Conservation (phyloP, 2,329 filamentous ascomycete species). For the Elsinoe ampelina region DNA sequence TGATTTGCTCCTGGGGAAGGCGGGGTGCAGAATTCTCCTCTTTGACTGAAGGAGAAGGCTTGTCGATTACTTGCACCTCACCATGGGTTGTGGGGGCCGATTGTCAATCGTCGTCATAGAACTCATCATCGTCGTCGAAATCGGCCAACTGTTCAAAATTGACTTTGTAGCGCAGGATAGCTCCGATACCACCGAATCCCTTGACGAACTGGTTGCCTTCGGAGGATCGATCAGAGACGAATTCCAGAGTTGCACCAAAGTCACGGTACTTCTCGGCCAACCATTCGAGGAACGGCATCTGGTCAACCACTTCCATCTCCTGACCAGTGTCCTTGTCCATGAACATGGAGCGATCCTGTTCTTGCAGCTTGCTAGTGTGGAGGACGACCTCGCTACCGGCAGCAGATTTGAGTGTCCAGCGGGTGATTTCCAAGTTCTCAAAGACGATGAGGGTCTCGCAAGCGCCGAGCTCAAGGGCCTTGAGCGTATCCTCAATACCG, state of each 20-base stretch:
- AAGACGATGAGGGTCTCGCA: slow-evolving; percentile 93
- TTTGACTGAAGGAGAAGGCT: neutral
- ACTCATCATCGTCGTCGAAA: slow-evolving; percentile 61
- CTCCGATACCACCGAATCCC: slow-evolving; percentile 96
- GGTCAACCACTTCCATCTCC: slow-evolving; percentile 89
- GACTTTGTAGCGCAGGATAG: slow-evolving; percentile 97
- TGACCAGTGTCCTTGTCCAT: slow-evolving; percentile 92
- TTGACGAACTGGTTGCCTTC: slow-evolving; percentile 99
- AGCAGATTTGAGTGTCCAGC: slow-evolving; percentile 79
- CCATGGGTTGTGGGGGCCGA: slow-evolving; percentile 7
- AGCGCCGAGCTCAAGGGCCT: slow-evolving; percentile 90
- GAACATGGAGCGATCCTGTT: slow-evolving; percentile 71
- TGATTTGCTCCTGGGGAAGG: slow-evolving; percentile 1
- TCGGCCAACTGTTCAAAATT: slow-evolving; percentile 99
- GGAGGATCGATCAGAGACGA: slow-evolving; percentile 92
- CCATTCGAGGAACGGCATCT: slow-evolving; percentile 97
- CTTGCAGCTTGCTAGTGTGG: slow-evolving; percentile 81
- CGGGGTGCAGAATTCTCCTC: neutral
- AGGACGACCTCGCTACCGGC: slow-evolving; percentile 63
- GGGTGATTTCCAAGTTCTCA: slow-evolving; percentile 90
- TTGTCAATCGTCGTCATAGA: slow-evolving; percentile 67
- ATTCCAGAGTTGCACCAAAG: slow-evolving; percentile 90
- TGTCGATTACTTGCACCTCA: slow-evolving; percentile 3
- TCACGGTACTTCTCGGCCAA: slow-evolving; percentile 97
- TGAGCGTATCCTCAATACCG: slow-evolving; percentile 93